Evolutionary conservation across 177 flowering plant species (phyloP), one percentile per base, ranked within the genome.

Genomic region (Vitis hybrid): DNA sequence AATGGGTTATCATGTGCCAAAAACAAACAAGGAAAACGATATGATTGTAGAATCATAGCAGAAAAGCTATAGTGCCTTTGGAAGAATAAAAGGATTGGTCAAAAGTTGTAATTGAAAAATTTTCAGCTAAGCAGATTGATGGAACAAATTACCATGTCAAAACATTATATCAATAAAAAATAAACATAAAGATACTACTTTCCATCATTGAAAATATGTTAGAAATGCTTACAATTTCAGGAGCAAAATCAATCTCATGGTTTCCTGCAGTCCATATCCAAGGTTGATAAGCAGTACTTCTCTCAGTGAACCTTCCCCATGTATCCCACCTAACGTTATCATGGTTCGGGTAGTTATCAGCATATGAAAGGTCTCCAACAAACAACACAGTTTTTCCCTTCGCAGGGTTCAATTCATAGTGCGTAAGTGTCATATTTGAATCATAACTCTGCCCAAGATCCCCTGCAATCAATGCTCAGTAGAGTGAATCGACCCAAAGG

Each of bases 191-290:
- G 5, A 34, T 34, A 34, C 40, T 34, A 34, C 0, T 34, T 34
- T 34, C 40, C 40, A 34, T 34, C 4, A 34, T 5, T 34, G 40
- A 34, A 34, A 34, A 5, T 34, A 34, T 34, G 40, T 34, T 34
- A 34, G 40, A 32, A 2, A 52, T 13, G 52, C 90, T 85, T 76
- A 91, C 96, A 66, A 88, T 70, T 70, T 89, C 89, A 9, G 97
- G 98, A 64, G 69, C 82, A 72, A 81, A 89, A 76, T 90, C 97
- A 3, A 91, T 21, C 66, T 93, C 93, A 71, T 93, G 98, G 76
- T 93, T 93, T 21, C 98, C 97, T 2, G 84, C 88, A 21, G 95
- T 87, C 95, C 95, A 89, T 54, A 93, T 93, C 98, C 98, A 93
- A 12, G 98, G 91, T 66, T 91, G 94, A 81, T 91, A 88, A 19